A percentile compares a stretch with the other conserved stretches of the same genome.
Evolutionary conservation across 768 basidiomycete genomes (phyloP).

Genomic region (Kwoniella sp.): DNA sequence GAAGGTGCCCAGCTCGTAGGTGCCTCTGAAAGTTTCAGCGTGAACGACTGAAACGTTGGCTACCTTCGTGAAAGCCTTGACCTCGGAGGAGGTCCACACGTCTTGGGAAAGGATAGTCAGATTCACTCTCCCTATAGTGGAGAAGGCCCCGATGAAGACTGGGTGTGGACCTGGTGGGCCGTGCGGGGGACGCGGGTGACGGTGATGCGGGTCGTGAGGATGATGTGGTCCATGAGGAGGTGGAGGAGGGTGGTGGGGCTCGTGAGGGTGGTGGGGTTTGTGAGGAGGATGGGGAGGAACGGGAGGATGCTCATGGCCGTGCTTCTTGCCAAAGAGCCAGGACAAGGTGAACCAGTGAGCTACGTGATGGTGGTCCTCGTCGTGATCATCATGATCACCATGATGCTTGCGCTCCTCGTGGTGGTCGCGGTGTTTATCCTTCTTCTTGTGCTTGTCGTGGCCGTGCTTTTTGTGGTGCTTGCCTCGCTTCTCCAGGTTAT

Average conservation of each 20-base stretch:
- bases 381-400: conserved; percentile 4
- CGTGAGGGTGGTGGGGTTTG: no score
- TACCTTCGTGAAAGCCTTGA: conserved; percentile 23
- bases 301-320: neutral
- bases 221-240: neutral
- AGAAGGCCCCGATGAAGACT: conserved; percentile 25
- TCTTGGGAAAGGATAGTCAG: conserved; percentile 21
- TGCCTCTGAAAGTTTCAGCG: conserved; percentile 26
- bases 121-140: conserved; percentile 26
- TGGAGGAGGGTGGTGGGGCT: neutral
- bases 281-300: neutral
- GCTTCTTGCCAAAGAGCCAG: neutral
- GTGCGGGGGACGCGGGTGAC: conserved; percentile 1
- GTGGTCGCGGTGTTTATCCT: conserved; percentile 10
- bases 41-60: conserved; percentile 17
- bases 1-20: conserved; percentile 21
- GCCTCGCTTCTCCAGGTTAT: no score
- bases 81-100: conserved; percentile 10
- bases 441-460: conserved; percentile 10
- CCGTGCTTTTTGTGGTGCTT: conserved; percentile 1
- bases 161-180: conserved; percentile 23
- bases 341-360: neutral
- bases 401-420: conserved; percentile 14
- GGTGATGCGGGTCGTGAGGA: no score
- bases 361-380: conserved; percentile 12